phyloP scores from a whole-genome alignment of 306 rosid genomes.

The Macrotyloma uniflorum region DNA sequence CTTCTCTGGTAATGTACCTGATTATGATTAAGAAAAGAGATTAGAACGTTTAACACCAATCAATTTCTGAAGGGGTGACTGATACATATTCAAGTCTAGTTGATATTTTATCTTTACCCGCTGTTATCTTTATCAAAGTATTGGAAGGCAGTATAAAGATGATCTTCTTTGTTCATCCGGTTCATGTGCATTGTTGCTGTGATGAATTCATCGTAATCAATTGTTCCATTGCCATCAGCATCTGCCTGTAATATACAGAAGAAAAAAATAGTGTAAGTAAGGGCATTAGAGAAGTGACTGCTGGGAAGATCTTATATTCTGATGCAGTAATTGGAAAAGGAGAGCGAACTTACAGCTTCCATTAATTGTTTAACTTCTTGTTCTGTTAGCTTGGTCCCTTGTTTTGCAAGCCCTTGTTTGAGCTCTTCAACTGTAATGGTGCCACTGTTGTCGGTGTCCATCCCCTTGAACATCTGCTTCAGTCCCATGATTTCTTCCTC shows the following conservation, averaged over 20 bases:
- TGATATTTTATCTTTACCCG: conserved; percentile 59
- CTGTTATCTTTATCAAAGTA: conserved; percentile 91
- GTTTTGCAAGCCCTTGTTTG: conserved; percentile 93
- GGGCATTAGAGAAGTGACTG: neutral
- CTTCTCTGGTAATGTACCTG: conserved; percentile 87
- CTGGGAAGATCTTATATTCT: neutral
- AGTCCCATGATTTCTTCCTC: conserved; percentile 99
- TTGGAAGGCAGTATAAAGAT: conserved; percentile 95
- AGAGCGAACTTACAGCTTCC: conserved; percentile 77
- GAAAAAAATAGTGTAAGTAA: neutral
- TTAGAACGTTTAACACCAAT: conserved; percentile 8
- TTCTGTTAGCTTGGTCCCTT: conserved; percentile 88
- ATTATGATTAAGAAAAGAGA: neutral
- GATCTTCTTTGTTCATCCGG: conserved; percentile 93
- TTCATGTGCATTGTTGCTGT: conserved; percentile 97
- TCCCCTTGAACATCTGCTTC: conserved; percentile 88
- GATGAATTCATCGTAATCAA: conserved; percentile 96
- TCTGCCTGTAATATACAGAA: conserved; percentile 68
- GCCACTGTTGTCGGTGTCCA: conserved; percentile 95
- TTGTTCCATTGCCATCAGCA: conserved; percentile 95
- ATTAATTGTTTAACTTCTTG: conserved; percentile 81
- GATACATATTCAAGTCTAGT: neutral
- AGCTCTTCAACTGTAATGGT: conserved; percentile 97
- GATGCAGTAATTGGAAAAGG: neutral
- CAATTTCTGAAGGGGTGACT: neutral